Evolutionary conservation across 1,139 yeast genomes (phyloP).

Genomic region (Yamadazyma taylorii): DNA sequence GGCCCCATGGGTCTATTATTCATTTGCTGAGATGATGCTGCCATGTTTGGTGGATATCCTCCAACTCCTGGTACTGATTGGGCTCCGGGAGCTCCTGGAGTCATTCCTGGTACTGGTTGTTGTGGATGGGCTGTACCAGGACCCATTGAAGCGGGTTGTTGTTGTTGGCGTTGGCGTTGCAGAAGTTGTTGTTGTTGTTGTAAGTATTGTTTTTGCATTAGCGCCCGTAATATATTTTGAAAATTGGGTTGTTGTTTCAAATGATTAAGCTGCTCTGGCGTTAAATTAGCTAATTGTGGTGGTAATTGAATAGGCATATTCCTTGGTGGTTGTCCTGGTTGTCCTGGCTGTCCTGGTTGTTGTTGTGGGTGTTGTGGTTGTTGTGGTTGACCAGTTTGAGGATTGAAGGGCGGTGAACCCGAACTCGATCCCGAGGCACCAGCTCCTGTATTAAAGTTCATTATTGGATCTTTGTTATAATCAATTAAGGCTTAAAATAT

Average conservation of each 20-base stretch:
- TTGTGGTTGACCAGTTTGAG: constrained; percentile 5
- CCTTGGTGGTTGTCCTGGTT: constrained; percentile 15
- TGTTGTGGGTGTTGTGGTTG: constrained; percentile 17
- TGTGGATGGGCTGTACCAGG: constrained; percentile 5
- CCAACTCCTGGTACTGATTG: neutral
- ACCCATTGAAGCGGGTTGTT: constrained; percentile 3
- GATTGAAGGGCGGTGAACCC: constrained; percentile 2
- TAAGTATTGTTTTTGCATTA: constrained; percentile 39
- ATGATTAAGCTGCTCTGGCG: constrained; percentile 49
- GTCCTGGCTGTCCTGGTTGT: constrained; percentile 13
- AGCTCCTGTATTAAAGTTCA: constrained; percentile 19
- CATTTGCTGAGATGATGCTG: constrained; percentile 1
- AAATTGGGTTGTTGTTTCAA: constrained; percentile 50
- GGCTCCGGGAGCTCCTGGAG: neutral
- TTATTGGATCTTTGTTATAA: constrained; percentile 1
- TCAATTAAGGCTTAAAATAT: neutral
- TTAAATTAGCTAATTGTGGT: constrained; percentile 41
- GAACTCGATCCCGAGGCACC: constrained; percentile 5
- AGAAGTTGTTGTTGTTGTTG: constrained; percentile 15
- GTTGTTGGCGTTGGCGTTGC: constrained; percentile 3
- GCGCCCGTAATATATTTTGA: constrained; percentile 39
- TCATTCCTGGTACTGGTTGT: neutral
- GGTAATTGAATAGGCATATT: constrained; percentile 31
- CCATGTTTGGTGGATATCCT: too few relatives aligned
- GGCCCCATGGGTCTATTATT: constrained; percentile 1